Evolutionary conservation across 352 stramenopile species (phyloP).

Genomic region (Nothophytophthora sp.): DNA sequence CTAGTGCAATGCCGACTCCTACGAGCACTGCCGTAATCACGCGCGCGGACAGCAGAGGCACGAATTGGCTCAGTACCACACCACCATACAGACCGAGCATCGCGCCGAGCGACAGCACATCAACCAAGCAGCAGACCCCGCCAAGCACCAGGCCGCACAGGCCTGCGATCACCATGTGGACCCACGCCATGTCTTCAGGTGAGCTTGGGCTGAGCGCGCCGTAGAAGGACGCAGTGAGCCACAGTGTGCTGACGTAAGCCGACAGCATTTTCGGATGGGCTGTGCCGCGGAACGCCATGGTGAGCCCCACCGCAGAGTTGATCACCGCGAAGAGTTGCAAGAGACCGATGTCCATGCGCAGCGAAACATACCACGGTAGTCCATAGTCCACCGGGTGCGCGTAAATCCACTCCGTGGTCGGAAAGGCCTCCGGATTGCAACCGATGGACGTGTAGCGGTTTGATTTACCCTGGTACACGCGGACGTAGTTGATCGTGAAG

Average conservation of each 20-base stretch:
- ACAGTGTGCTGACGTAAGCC: slow-evolving; percentile 58
- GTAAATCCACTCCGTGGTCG: slow-evolving; percentile 92
- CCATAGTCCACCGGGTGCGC: slow-evolving; percentile 85
- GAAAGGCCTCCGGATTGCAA: slow-evolving; percentile 91
- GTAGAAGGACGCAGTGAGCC: slow-evolving; percentile 69
- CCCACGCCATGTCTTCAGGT: slow-evolving; percentile 57
- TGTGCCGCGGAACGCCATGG: slow-evolving; percentile 61
- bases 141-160: slow-evolving; percentile 77
- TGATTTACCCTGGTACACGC: slow-evolving; percentile 93
- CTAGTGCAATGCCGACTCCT: slow-evolving; percentile 39
- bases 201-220: slow-evolving; percentile 55
- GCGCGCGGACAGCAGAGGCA: slow-evolving; percentile 57
- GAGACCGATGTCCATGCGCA: slow-evolving; percentile 52
- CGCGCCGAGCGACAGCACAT: slow-evolving; percentile 53
- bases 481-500: slow-evolving; percentile 96
- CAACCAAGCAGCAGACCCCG: slow-evolving; percentile 62
- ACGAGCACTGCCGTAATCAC: slow-evolving; percentile 56
- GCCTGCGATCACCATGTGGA: slow-evolving; percentile 66
- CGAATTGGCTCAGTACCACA: slow-evolving; percentile 66
- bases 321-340: slow-evolving; percentile 54
- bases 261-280: slow-evolving; percentile 55
- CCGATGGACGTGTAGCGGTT: slow-evolving; percentile 92
- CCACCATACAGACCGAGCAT: slow-evolving; percentile 71
- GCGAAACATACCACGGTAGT: slow-evolving; percentile 79
- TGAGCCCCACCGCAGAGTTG: slow-evolving; percentile 52